Evolutionary conservation across 2,329 filamentous ascomycete genomes (phyloP), one percentile per base, ranked within the genome.

Genomic region (Fusarium chlamydosporum): DNA sequence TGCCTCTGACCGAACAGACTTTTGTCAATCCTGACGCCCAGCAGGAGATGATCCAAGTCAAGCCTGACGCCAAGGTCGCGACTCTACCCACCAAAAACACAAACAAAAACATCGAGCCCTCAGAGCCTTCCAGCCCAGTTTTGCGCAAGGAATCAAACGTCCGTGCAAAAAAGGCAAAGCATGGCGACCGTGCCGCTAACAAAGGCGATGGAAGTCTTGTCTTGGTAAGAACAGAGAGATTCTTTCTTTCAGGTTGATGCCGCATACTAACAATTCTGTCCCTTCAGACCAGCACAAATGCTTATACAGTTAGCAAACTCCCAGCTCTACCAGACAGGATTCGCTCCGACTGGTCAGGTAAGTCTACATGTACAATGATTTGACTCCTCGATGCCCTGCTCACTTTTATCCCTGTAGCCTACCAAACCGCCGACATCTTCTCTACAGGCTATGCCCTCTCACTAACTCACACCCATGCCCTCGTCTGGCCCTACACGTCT

Each of bases 401-500:
- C 68, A 71, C 61, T 55, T 56, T 68, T 38, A 59, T 52, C 15
- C 37, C 20, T 43, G 57, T 71, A 92, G 90, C 82, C 61, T 84
- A 84, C 67, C 88, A 91, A 77, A 87, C 89, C 75, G 91, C 90
- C 75, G 85, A 87, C 33, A 84, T 93, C 62, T 88, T 88, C 78
- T 87, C 86, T 40, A 88, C 82, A 76, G 91, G 88, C 69, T 93
- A 94, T 76, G 94, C 92, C 48, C 85, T 98, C 57, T 90, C 89
- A 46, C 84, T 98, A 57, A 96, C 93, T 10, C 89, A 91, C 70
- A 89, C 91, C 9, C 90, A 94, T 76, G 96, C 94, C 72, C 87
- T 96, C 65, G 89, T 97, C 50, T 99, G 96, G 96, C 91, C 93
- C 16, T 98, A 98, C 80, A 89, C 89, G 29, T 84, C 86, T n/a